A percentile compares a stretch with the other conserved stretches of the same genome.
phyloP scores from a whole-genome alignment of 2,329 filamentous ascomycete genomes.

The Aspergillus pseudoglaucus region DNA sequence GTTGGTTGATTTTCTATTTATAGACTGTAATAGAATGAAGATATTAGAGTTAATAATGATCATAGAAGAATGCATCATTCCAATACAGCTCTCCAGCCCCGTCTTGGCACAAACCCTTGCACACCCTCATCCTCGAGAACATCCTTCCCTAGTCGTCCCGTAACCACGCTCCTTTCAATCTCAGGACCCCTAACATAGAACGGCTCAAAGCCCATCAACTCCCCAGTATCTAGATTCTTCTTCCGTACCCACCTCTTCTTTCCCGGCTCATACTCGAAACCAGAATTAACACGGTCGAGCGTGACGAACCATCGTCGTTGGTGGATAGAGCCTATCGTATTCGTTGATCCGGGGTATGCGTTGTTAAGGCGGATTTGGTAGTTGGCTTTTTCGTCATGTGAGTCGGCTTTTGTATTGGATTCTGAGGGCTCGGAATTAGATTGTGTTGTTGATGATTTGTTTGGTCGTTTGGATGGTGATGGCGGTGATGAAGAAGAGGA shows the following conservation, averaged over 20 bases:
- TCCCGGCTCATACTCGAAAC: conserved; percentile 40
- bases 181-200: conserved; percentile 59
- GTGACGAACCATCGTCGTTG: conserved; percentile 62
- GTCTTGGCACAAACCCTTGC: conserved; percentile 49
- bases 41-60: neutral
- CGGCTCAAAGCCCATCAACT: conserved; percentile 42
- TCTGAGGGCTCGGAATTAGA: neutral
- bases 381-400: conserved; percentile 36
- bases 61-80: conserved; percentile 2
- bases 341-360: conserved; percentile 59
- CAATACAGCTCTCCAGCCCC: conserved; percentile 50
- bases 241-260: conserved; percentile 24
- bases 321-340: conserved; percentile 61
- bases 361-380: conserved; percentile 54
- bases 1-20: conserved; percentile 22
- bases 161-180: conserved; percentile 60
- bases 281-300: conserved; percentile 54
- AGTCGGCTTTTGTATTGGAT: conserved; percentile 3
- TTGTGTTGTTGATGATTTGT: too few relatives aligned
- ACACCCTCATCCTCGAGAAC: conserved; percentile 58
- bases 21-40: neutral
- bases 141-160: conserved; percentile 53
- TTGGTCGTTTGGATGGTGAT: neutral
- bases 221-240: conserved; percentile 9
- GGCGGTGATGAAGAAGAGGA: conserved; percentile 15